Evolutionary conservation across 345 rosid species (phyloP), one percentile per base, ranked within the genome.

Genomic region (Linum trigynum): DNA sequence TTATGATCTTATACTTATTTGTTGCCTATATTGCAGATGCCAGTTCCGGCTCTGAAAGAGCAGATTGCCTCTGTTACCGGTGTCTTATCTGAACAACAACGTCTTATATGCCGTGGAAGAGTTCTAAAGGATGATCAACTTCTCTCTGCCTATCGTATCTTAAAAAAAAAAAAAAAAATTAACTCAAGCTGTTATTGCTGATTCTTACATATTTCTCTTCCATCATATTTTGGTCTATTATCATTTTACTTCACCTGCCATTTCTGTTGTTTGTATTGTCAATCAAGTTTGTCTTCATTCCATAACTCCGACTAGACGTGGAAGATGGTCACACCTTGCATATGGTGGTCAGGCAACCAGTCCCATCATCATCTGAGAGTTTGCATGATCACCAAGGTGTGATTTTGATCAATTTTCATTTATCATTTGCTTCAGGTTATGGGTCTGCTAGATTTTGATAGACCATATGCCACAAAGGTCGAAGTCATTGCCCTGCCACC

Each of bases 261-360:
- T 16, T 36, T 57, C 9, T 3, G 38, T 17, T 17, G 61, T 17
- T 17, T 16, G 4, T 39, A 11, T 62, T 3, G 12, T 11, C 11
- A 35, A 16, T 62, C 15, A 41, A 62, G 65, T 5, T 11, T n/a
- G 12, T 62, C 50, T 4, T 62, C 7, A 6, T 12, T n/a, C 7
- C 9, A 79, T 82, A 82, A 84, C 74, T 16, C 69, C 67, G 43
- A 67, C 65, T 73, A 88, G 95, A 88, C 77, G 91, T 88, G 35
- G 95, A 88, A 81, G 91, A 88, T 61, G 91, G 95, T 68, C 95
- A 88, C 73, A 88, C 95, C 59, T 75, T 88, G 79, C 95, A 88
- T 76, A 68, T 88, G 64, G 95, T 88, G 66, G 95, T 85, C 72
- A 81, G 95, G 79, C 87, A 88, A 63, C 89, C 95, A 3, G 37